A percentile compares a stretch with the other conserved stretches of the same genome.
Evolutionary conservation across 352 stramenopile genomes (phyloP).

Genomic region (Pythium phragmitis): DNA sequence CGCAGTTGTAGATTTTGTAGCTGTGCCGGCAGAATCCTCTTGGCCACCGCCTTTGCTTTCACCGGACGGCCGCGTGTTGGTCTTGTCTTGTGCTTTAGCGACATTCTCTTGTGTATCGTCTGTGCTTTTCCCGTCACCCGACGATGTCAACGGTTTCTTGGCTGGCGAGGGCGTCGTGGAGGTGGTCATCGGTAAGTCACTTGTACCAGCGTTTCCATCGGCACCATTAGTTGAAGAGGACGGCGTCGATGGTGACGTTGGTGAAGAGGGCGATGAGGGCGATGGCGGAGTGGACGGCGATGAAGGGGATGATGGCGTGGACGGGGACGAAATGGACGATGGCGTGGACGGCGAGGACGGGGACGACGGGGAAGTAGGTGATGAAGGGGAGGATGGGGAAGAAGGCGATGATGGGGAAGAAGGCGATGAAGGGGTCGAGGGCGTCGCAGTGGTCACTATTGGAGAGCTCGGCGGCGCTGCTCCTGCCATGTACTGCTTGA

Average conservation of each 20-base stretch:
- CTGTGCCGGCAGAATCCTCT: not conserved
- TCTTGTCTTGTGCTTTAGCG: not conserved
- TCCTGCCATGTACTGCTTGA: conserved; percentile 1
- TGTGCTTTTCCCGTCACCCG: not conserved
- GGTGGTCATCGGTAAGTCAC: not conserved
- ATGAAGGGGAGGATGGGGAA: not conserved
- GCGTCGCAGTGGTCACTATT: not conserved
- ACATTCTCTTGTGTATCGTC: not conserved
- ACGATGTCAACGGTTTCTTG: not conserved
- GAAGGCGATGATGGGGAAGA: not conserved
- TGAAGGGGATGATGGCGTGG: not conserved
- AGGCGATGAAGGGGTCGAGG: not conserved
- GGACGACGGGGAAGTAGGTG: not conserved
- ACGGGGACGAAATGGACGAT: not conserved
- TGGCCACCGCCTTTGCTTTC: not conserved
- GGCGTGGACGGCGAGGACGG: not conserved
- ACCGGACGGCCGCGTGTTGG: not conserved
- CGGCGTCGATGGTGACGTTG: not conserved
- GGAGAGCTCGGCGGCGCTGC: not conserved
- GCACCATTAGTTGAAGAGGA: not conserved
- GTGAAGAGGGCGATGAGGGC: not conserved
- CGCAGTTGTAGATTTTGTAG: not conserved
- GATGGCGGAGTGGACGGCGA: not conserved
- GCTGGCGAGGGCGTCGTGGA: not conserved
- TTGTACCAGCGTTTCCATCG: not conserved